Conservation (phyloP, 441 rosid genomes). For the Rhodomyrtus psidioides region DNA sequence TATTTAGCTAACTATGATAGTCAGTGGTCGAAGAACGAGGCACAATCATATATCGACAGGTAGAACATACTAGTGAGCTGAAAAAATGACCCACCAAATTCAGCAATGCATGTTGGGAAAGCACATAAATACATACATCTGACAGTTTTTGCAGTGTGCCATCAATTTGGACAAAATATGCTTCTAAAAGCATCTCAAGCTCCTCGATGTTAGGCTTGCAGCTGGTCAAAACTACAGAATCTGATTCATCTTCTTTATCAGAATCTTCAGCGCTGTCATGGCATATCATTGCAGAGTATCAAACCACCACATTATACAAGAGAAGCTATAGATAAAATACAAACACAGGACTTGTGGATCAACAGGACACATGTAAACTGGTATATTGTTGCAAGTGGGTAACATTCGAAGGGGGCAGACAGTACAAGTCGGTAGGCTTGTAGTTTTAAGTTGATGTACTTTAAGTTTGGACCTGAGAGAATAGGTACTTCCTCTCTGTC, state of each 20-base stretch:
- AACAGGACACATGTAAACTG: neutral
- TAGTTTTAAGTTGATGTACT: neutral
- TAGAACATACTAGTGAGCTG: neutral
- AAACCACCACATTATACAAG: neutral
- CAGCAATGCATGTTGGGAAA: neutral
- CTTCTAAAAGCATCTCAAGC: conserved; percentile 49
- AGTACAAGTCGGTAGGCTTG: neutral
- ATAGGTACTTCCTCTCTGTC: neutral
- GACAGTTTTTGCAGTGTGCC: conserved; percentile 37
- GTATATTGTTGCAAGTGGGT: neutral
- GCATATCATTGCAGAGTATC: neutral
- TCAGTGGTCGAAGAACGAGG: neutral
- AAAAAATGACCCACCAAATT: neutral
- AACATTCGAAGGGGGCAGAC: neutral
- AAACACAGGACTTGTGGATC: neutral
- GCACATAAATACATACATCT: conserved; percentile 16
- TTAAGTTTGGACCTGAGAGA: neutral
- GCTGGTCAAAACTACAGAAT: conserved; percentile 2
- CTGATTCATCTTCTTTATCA: conserved; percentile 1
- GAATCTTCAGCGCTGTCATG: conserved; percentile 19
- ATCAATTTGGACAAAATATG: conserved; percentile 40
- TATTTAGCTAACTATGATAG: neutral
- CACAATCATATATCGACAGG: neutral
- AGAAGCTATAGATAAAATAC: neutral
- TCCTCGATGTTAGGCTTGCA: conserved; percentile 30